Percentiles rank a stretch among this genome's conserved stretches.
phyloP scores from a whole-genome alignment of 2,329 filamentous ascomycete genomes.

The Xylariaceae sp. region DNA sequence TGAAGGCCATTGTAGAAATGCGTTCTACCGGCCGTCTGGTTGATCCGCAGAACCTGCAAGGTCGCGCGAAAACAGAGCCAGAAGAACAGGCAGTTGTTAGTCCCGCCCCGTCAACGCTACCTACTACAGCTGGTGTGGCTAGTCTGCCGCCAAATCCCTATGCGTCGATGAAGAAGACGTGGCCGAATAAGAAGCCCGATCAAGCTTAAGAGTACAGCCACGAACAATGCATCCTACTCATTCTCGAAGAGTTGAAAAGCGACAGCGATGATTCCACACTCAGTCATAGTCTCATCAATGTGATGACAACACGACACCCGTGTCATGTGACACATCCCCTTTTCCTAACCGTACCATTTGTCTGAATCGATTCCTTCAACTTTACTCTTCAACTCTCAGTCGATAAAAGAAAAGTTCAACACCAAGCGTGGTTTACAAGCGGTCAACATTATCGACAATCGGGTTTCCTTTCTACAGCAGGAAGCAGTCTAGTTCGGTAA shows the following conservation, averaged over 20 bases:
- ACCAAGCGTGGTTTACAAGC: neutral
- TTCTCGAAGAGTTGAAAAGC: constrained; percentile 27
- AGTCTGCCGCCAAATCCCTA: constrained; percentile 33
- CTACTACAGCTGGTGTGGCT: constrained; percentile 26
- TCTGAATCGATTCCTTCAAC: neutral
- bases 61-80: constrained; percentile 30
- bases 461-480: neutral
- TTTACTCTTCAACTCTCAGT: neutral
- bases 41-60: constrained; percentile 30
- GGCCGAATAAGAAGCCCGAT: constrained; percentile 7
- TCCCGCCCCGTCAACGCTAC: constrained; percentile 25
- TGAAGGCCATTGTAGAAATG: constrained; percentile 61
- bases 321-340: constrained; percentile 14
- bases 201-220: constrained; percentile 32
- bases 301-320: constrained; percentile 19
- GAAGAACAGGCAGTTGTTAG: constrained; percentile 21
- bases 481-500: neutral
- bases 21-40: constrained; percentile 53
- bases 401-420: neutral
- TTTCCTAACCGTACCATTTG: neutral
- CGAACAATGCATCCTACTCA: constrained; percentile 37
- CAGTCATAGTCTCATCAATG: constrained; percentile 23
- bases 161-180: constrained; percentile 27
- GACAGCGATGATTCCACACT: constrained; percentile 3
- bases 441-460: neutral